Evolutionary conservation across 495 filamentous ascomycete species (phyloP).

Genomic region (Podospora pseudoanserina): DNA sequence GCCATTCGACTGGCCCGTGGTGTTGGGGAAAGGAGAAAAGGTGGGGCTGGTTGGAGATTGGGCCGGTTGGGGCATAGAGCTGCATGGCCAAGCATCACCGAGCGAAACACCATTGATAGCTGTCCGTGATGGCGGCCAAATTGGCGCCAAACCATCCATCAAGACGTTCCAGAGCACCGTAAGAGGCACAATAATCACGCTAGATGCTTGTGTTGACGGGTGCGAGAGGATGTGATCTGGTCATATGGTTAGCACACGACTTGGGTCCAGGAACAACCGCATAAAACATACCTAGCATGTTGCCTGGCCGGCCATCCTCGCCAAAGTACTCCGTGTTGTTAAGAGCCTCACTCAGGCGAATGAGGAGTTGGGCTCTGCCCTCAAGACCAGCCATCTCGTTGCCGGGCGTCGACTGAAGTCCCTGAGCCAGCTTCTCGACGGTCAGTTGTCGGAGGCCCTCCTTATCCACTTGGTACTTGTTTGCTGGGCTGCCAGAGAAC

Average conservation of each 20-base stretch:
- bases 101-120: slow-evolving; percentile 84
- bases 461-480: slow-evolving; percentile 88
- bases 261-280: neutral
- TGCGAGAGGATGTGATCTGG: slow-evolving; percentile 91
- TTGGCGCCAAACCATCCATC: slow-evolving; percentile 78
- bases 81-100: slow-evolving; percentile 93
- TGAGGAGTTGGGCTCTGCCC: slow-evolving; percentile 76
- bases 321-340: slow-evolving; percentile 84
- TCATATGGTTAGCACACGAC: slow-evolving; percentile 12
- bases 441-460: slow-evolving; percentile 72
- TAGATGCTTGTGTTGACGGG: slow-evolving; percentile 79
- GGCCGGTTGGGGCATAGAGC: slow-evolving; percentile 68
- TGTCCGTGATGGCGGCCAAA: slow-evolving; percentile 89
- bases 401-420: slow-evolving; percentile 74
- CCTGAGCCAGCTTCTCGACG: slow-evolving; percentile 67
- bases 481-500: slow-evolving; percentile 76
- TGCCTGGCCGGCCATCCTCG: slow-evolving; percentile 78
- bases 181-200: slow-evolving; percentile 81
- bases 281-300: slow-evolving; percentile 76
- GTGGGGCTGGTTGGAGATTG: slow-evolving; percentile 46
- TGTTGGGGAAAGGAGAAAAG: slow-evolving; percentile 47
- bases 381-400: slow-evolving; percentile 88
- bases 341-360: slow-evolving; percentile 71
- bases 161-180: slow-evolving; percentile 87
- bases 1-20: slow-evolving; percentile 30